phyloP scores from a whole-genome alignment of 1,139 yeast species.

The Kodamaea derodonti region DNA sequence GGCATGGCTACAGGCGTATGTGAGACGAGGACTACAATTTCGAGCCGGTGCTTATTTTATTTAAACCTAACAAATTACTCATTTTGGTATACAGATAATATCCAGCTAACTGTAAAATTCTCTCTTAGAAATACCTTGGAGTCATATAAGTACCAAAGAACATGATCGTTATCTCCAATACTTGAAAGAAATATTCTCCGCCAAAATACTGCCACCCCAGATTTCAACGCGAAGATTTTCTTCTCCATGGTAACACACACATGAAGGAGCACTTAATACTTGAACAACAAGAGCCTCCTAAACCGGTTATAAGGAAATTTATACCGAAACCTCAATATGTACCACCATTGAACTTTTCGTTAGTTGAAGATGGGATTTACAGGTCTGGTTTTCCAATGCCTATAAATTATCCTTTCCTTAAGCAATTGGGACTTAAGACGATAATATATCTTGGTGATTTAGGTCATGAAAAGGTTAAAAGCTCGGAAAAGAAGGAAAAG shows the following conservation, averaged over 20 bases:
- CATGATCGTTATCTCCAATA: not conserved
- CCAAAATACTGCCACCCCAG: slow-evolving; percentile 1
- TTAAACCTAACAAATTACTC: no score
- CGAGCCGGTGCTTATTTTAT: no score
- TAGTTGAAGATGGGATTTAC: slow-evolving; percentile 83
- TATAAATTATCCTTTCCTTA: slow-evolving; percentile 72
- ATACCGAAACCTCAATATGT: slow-evolving; percentile 38
- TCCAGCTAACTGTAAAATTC: no score
- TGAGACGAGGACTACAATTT: no score
- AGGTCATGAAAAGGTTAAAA: slow-evolving; percentile 28
- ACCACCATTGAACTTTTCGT: slow-evolving; percentile 88
- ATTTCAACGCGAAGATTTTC: not conserved
- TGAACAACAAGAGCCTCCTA: not conserved
- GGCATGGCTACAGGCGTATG: not conserved
- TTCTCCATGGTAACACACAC: not conserved
- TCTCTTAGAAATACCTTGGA: no score
- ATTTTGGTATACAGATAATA: no score
- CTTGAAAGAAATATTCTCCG: not conserved
- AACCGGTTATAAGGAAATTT: slow-evolving; percentile 2
- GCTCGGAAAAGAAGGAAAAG: slow-evolving; percentile 44
- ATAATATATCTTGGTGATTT: slow-evolving; percentile 81
- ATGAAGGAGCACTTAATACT: not conserved
- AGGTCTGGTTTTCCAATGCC: slow-evolving; percentile 94
- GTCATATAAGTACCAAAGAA: no score
- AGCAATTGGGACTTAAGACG: slow-evolving; percentile 67